Base-by-base conservation (phyloP, 129 eudicot species). In the Chrysanthemum lavandulifolium region DNA sequence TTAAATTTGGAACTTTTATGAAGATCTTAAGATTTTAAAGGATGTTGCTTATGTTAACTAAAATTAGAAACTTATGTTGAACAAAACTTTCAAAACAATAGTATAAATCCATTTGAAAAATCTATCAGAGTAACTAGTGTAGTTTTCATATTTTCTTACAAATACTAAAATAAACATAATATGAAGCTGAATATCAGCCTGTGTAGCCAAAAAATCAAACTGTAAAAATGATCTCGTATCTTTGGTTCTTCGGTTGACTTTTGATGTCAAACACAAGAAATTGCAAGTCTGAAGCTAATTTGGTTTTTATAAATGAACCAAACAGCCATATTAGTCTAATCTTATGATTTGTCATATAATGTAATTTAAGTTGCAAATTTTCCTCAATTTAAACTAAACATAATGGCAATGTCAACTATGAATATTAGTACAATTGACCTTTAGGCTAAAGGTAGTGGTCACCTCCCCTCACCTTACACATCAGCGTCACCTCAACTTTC, bases 361-460 rank as follows among this genome's bases (percentile, higher is more conserved):
- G 18, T 45, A 67, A 51, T 25, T 14, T 3, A 9, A 21, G 25
- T 3, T 27, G 3, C 12, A 27, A 36, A n/a, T 12, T 40, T 2
- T 12, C 50, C 51, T 69, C 55, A 15, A 56, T 6, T 40, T 40
- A 18, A 21, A 8, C 10, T 12, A 58, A 12, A 6, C 53, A 71
- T 8, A 43, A 73, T 14, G 47, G 13, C 25, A 45, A 72, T 60
- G 60, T 59, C 25, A 72, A 16, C 13, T 18, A 16, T 67, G 33
- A 18, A 72, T 58, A 19, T 59, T 29, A 62, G 21, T 36, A 16
- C 23, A 2, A 63, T 52, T 74, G 78, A 74, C 78, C 23, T 72
- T 5, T 21, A 21, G 23, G 23, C 1, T 21, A 21, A 21, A 21
- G 23, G 23, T 21, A 21, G 23, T 21, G 23, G 23, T 21, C 23